phyloP scores from a whole-genome alignment of 129 eudicot genomes.

The Flaveria robusta region DNA sequence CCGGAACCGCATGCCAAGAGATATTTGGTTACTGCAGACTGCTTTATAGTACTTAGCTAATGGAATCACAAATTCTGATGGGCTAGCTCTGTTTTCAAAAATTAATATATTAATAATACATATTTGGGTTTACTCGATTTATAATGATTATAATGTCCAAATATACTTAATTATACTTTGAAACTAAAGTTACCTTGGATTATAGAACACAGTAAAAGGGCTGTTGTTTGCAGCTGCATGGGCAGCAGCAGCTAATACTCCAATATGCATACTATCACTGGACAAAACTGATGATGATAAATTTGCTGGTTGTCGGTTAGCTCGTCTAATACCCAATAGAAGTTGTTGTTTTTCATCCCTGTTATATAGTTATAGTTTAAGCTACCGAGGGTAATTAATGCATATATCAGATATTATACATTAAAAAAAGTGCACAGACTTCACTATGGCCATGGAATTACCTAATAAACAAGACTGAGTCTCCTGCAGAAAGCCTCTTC shows the following conservation, averaged over 20 bases:
- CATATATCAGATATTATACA: slow-evolving; percentile 5
- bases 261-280: slow-evolving; percentile 98
- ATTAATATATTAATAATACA: not conserved
- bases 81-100: slow-evolving; percentile 78
- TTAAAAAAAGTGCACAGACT: slow-evolving; percentile 8
- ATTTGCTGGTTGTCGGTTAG: slow-evolving; percentile 82
- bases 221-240: slow-evolving; percentile 97
- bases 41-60: slow-evolving; percentile 91
- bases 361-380: slow-evolving; percentile 21
- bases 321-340: slow-evolving; percentile 89
- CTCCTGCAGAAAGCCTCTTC: slow-evolving; percentile 93
- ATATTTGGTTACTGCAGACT: slow-evolving; percentile 72
- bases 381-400: not conserved
- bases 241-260: slow-evolving; percentile 96
- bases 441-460: slow-evolving; percentile 20
- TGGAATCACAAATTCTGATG: slow-evolving; percentile 92
- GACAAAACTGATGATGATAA: slow-evolving; percentile 89
- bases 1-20: slow-evolving; percentile 96
- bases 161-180: not conserved
- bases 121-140: slow-evolving; percentile 9
- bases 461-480: slow-evolving; percentile 96
- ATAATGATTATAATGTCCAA: not conserved
- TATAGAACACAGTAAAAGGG: slow-evolving; percentile 85
- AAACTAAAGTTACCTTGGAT: slow-evolving; percentile 65
- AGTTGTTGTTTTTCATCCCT: slow-evolving; percentile 96